Evolutionary conservation across 331 rosid genomes (phyloP).

Genomic region (Malus hybrid): DNA sequence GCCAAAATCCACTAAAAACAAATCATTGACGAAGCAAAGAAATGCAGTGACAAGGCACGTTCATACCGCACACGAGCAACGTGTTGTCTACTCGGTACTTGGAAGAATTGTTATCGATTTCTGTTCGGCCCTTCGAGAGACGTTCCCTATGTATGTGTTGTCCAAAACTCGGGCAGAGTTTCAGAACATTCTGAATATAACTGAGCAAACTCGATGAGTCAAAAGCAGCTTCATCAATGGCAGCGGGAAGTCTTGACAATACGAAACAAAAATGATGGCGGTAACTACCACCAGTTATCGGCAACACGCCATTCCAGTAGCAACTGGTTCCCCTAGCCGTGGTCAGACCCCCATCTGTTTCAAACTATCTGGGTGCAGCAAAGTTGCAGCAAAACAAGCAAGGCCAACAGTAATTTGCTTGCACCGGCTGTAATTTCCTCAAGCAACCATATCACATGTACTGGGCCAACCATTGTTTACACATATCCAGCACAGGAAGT

Average conservation of each 20-base stretch:
- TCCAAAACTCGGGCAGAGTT: background rate
- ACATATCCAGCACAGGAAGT: conserved; percentile 97
- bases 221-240: conserved; percentile 1
- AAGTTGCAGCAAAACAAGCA: conserved; percentile 3
- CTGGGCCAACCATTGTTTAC: conserved; percentile 98
- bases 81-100: background rate
- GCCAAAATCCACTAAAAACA: background rate
- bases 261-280: background rate
- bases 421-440: conserved; percentile 2
- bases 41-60: background rate
- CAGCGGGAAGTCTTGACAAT: background rate
- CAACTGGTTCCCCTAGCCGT: background rate
- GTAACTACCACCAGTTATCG: background rate
- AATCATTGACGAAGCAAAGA: background rate
- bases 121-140: background rate
- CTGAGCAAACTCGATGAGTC: background rate
- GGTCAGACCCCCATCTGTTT: background rate
- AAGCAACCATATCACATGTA: conserved; percentile 53
- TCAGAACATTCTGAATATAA: background rate
- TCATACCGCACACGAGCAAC: background rate
- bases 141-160: background rate
- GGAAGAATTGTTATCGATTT: background rate
- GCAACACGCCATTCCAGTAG: background rate
- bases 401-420: conserved; percentile 9
- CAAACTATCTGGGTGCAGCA: background rate